Evolutionary conservation across 768 basidiomycete species (phyloP), one percentile per base, ranked within the genome.

Genomic region (Rhodotorula taiwanensis): DNA sequence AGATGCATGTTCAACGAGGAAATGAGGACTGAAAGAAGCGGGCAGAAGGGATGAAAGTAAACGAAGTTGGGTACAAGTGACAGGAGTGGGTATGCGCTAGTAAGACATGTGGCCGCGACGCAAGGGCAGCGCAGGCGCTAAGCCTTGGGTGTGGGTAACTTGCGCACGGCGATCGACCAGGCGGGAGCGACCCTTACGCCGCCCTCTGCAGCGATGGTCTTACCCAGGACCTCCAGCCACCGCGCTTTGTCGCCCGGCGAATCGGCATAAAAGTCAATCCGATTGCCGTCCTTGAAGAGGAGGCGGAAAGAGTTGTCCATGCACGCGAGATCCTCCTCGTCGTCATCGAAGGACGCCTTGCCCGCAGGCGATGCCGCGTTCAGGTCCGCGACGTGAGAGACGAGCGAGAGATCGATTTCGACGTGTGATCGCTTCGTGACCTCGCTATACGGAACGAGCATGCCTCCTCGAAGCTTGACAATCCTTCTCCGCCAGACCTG

Each of bases 251-350:
- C 89, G 58, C 86, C 85, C 60, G 91, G 87, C 18, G 83, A 86
- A 75, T 97, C 94, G 36, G 93, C 89, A 71, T 86, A 92, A 80
- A 97, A 98, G 16, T 83, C 75, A 62, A 98, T 94, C 60, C 86
- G 83, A 69, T 90, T 83, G 36, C 85, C 81, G 28, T 82, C 79
- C 5, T 83, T 82, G 76, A 98, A 97, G 16, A 86, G 76, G 44
- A 98, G 77, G 52, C 86, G 81, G 83, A 97, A 97, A 52, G 62
- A 60, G 60, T 62, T 33, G 43, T 67, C 65, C 65, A 66, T 61
- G 15, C 53, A 28, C 5, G 44, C n/a, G 13, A 60, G 34, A 15
- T 48, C 39, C n/a, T 58, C 65, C 11, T 70, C 69, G 25, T 58
- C 49, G 28, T 58, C 51, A 5, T 57, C 56, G 52, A 20, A 20